phyloP scores from a whole-genome alignment of 805 yeast genomes.

The Candida bentonensis region DNA sequence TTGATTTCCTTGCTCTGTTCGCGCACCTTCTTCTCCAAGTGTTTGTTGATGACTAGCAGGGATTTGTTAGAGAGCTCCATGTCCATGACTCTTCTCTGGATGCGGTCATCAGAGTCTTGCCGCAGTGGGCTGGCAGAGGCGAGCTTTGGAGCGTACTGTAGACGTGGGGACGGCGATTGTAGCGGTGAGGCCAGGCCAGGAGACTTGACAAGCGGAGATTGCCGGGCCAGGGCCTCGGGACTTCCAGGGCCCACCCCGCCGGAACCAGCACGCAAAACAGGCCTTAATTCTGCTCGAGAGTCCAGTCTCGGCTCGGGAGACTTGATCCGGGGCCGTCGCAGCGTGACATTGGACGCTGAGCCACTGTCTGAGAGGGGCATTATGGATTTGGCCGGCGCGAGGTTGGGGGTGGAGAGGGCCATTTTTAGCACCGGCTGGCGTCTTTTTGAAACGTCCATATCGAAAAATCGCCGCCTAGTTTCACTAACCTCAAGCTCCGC shows the following conservation, averaged over 20 bases:
- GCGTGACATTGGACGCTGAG: background rate
- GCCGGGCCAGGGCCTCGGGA: too few relatives aligned
- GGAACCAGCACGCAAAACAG: too few relatives aligned
- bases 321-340: background rate
- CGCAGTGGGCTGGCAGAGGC: too few relatives aligned
- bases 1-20: constrained; percentile 13
- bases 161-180: too few relatives aligned
- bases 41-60: constrained; percentile 14
- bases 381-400: background rate
- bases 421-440: background rate
- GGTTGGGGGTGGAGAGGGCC: background rate
- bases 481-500: too few relatives aligned
- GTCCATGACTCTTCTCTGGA: constrained; percentile 16
- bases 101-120: background rate
- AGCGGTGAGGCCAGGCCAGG: too few relatives aligned
- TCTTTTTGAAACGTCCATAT: too few relatives aligned
- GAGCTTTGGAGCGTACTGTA: too few relatives aligned
- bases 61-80: constrained; percentile 19
- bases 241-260: background rate
- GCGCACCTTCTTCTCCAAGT: constrained; percentile 14
- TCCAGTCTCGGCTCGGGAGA: background rate
- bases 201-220: too few relatives aligned
- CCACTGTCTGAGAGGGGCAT: background rate
- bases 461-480: too few relatives aligned
- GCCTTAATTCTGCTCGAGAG: background rate